Evolutionary conservation across 306 rosid genomes (phyloP).

Genomic region (Benincasa hispida): DNA sequence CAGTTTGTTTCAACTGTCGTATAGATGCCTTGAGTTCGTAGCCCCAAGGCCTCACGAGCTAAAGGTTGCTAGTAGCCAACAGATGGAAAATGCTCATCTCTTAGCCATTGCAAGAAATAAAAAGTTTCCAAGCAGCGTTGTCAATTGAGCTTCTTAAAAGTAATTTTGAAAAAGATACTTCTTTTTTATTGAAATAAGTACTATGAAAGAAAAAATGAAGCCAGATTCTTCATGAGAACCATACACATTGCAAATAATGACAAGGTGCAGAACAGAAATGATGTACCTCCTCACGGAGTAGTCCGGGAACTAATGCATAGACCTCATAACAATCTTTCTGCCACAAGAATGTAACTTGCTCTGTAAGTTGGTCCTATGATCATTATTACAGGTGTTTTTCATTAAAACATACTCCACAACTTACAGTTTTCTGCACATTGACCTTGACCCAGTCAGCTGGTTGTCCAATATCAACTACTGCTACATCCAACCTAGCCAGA

Average conservation of each 20-base stretch:
- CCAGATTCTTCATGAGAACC: not conserved
- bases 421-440: slow-evolving; percentile 87
- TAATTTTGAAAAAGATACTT: too few species aligned
- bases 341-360: slow-evolving; percentile 12
- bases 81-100: not conserved
- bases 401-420: slow-evolving; percentile 16
- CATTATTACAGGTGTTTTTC: not conserved
- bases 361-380: not conserved
- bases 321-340: slow-evolving; percentile 98
- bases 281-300: slow-evolving; percentile 92
- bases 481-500: slow-evolving; percentile 53
- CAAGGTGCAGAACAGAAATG: not conserved
- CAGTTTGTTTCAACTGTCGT: too few species aligned
- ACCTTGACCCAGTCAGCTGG: slow-evolving; percentile 99
- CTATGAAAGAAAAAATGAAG: not conserved
- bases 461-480: slow-evolving; percentile 76
- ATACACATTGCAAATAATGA: slow-evolving; percentile 3
- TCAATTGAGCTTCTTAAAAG: not conserved
- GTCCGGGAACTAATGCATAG: slow-evolving; percentile 97
- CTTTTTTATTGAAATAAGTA: not conserved
- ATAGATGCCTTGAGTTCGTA: not conserved
- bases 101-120: not conserved
- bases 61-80: not conserved
- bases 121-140: not conserved
- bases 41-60: not conserved